Evolutionary conservation across 2,329 filamentous ascomycete genomes (phyloP).

Genomic region (Metarhizium sp.): DNA sequence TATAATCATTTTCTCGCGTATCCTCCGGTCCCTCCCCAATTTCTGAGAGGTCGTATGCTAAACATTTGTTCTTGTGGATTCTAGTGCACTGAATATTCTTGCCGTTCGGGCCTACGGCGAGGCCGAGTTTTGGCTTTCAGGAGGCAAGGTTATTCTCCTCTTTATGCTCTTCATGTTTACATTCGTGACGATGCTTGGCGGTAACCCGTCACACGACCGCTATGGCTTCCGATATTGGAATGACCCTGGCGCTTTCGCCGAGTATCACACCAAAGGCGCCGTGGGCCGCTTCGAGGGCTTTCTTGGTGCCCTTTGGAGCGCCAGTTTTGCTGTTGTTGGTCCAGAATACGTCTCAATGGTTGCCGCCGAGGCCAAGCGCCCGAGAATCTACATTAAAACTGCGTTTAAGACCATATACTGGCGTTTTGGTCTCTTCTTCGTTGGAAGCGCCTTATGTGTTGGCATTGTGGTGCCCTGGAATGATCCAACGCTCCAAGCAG

Average conservation of each 20-base stretch:
- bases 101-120: slow-evolving; percentile 60
- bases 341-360: slow-evolving; percentile 62
- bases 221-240: slow-evolving; percentile 65
- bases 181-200: slow-evolving; percentile 72
- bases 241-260: slow-evolving; percentile 30
- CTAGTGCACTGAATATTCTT: slow-evolving; percentile 50
- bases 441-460: slow-evolving; percentile 56
- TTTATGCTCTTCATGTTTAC: slow-evolving; percentile 62
- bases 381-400: slow-evolving; percentile 52
- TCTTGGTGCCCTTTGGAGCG: slow-evolving; percentile 55
- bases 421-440: slow-evolving; percentile 61
- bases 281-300: slow-evolving; percentile 65
- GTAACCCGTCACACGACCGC: slow-evolving; percentile 59
- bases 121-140: slow-evolving; percentile 60
- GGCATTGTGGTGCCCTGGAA: slow-evolving; percentile 59
- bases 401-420: slow-evolving; percentile 69
- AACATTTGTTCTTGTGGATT: slow-evolving; percentile 14
- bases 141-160: slow-evolving; percentile 57
- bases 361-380: slow-evolving; percentile 59
- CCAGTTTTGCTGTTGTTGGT: slow-evolving; percentile 53
- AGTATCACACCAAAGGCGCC: slow-evolving; percentile 47
- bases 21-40: not conserved
- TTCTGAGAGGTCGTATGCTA: slow-evolving; percentile 16
- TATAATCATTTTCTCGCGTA: not conserved
- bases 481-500: slow-evolving; percentile 41